Conservation (phyloP, 371 early-diverging fungal species). For the Parasitella parasitica region DNA sequence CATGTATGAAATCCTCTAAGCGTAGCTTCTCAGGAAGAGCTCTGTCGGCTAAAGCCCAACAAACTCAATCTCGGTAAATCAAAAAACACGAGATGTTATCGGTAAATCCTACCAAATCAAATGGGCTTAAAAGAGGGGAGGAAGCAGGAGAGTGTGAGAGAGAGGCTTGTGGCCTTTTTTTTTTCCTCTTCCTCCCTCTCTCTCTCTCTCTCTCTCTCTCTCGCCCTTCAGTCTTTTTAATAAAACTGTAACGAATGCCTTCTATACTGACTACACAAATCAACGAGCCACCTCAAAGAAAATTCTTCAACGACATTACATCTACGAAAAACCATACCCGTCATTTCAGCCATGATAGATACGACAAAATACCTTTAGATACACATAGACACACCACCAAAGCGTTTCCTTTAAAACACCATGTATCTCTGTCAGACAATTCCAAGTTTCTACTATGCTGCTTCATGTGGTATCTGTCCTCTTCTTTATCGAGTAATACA, state of each 20-base stretch:
- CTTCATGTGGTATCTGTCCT: slow-evolving; percentile 75
- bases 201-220: no score
- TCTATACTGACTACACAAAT: background rate
- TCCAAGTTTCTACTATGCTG: slow-evolving; percentile 54
- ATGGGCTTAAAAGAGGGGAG: background rate
- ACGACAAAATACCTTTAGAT: background rate
- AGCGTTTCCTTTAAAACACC: background rate
- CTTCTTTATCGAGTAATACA: slow-evolving; percentile 80
- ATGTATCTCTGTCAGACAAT: slow-evolving; percentile 27
- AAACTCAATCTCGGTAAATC: background rate
- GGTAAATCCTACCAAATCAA: background rate
- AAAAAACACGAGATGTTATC: background rate
- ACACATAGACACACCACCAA: background rate
- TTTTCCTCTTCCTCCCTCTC: background rate
- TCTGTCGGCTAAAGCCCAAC: no score
- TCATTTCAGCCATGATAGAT: background rate
- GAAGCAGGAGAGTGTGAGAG: background rate
- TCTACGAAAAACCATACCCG: slow-evolving; percentile 3
- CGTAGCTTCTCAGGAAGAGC: no score
- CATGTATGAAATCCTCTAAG: no score
- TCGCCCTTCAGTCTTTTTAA: no score
- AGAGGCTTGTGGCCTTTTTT: background rate
- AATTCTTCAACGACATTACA: slow-evolving; percentile 11
- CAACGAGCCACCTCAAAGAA: slow-evolving; percentile 1
- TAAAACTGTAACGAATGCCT: no score